A percentile compares a stretch with the other conserved stretches of the same genome.
These are phyloP conservation scores for Suillus decipiens DNA, from an alignment of 768 basidiomycete genomes.

Conservation along the genomic window DNA sequence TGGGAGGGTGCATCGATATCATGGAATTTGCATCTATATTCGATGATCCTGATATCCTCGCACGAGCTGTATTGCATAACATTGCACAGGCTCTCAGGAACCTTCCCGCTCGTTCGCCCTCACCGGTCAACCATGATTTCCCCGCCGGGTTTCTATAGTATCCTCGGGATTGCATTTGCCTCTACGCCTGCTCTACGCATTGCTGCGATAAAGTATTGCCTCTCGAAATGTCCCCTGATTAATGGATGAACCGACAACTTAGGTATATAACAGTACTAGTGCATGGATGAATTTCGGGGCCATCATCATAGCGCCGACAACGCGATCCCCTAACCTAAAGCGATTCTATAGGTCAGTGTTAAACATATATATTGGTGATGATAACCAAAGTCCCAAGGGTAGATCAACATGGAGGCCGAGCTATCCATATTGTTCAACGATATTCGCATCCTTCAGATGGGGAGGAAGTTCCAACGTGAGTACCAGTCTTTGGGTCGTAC, in stretches of 20 bases:
- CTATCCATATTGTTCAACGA: constrained; percentile 4
- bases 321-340: neutral
- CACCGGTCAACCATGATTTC: neutral
- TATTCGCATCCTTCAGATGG: constrained; percentile 11
- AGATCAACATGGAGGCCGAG: constrained; percentile 11
- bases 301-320: neutral
- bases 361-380: neutral
- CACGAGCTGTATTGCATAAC: neutral
- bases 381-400: neutral
- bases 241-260: neutral
- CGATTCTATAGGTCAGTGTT: neutral
- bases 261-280: constrained; percentile 2
- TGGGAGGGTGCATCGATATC: too few species aligned
- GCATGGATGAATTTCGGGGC: neutral
- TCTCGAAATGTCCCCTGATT: neutral
- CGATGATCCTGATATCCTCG: neutral
- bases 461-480: constrained; percentile 12
- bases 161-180: neutral
- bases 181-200: neutral
- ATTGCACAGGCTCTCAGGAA: constrained; percentile 5
- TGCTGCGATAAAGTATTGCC: neutral
- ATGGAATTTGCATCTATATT: neutral
- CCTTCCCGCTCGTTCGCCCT: neutral
- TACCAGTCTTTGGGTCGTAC: neutral
- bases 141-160: neutral